Percentiles rank a stretch among this genome's conserved stretches.
phyloP scores from a whole-genome alignment of 352 stramenopile genomes.

The Nothophytophthora sp. region DNA sequence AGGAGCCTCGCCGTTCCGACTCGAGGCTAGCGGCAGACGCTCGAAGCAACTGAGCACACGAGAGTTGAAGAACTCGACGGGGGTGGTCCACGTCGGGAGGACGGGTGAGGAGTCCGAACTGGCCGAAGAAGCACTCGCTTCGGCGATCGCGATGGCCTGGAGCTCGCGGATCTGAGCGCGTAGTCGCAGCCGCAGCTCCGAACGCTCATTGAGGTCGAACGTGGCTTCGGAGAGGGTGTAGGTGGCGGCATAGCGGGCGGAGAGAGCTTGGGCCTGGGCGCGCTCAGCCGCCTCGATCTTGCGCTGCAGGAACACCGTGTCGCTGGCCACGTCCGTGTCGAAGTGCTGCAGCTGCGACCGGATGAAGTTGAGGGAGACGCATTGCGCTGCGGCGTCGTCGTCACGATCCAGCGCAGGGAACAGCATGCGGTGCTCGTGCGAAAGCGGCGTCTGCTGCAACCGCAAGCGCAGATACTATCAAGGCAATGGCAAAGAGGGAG shows the following conservation, averaged over 20 bases:
- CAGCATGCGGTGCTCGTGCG: conserved; percentile 63
- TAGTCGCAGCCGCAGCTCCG: conserved; percentile 40
- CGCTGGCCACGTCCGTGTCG: conserved; percentile 66
- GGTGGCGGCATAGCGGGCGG: conserved; percentile 48
- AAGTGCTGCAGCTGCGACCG: conserved; percentile 60
- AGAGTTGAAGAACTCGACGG: conserved; percentile 66
- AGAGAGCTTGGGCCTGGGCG: conserved; percentile 51
- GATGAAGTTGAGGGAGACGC: conserved; percentile 55
- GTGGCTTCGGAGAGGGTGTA: conserved; percentile 64
- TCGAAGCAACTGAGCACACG: conserved; percentile 67
- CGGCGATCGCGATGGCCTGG: conserved; percentile 40
- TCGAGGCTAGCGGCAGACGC: conserved; percentile 34
- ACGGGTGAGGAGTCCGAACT: conserved; percentile 18
- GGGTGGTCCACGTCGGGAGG: conserved; percentile 31
- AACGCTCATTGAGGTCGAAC: conserved; percentile 67
- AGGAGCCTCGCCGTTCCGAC: conserved; percentile 16
- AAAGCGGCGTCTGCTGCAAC: conserved; percentile 60
- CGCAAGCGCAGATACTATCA: conserved; percentile 74
- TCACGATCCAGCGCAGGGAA: conserved; percentile 66
- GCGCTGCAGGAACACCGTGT: conserved; percentile 64
- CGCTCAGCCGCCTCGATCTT: conserved; percentile 81
- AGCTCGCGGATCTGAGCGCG: conserved; percentile 50
- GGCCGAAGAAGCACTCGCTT: conserved; percentile 41
- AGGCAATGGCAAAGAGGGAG: too few species aligned
- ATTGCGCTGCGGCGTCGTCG: conserved; percentile 30